A percentile compares a stretch with the other conserved stretches of the same genome.
phyloP scores from a whole-genome alignment of 179 eudicot genomes.

The Amaranthus tricolor region DNA sequence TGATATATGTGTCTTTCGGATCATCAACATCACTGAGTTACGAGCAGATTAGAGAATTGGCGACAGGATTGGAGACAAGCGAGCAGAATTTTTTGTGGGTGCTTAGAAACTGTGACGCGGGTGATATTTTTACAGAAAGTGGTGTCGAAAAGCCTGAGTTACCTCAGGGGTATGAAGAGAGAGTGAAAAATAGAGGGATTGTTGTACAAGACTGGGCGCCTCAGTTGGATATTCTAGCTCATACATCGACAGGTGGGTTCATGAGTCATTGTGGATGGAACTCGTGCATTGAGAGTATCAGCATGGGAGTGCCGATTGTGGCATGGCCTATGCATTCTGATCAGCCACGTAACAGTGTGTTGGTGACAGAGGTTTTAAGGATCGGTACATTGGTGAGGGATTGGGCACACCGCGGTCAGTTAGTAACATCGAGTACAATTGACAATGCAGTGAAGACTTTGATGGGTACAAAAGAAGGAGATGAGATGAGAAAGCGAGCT shows the following conservation, averaged over 20 bases:
- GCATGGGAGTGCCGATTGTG: conserved; percentile 60
- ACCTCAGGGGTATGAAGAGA: conserved; percentile 56
- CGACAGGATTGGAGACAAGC: conserved; percentile 50
- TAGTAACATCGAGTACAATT: conserved; percentile 29
- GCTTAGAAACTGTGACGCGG: conserved; percentile 51
- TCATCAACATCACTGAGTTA: conserved; percentile 38
- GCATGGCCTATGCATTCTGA: conserved; percentile 82
- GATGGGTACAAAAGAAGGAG: conserved; percentile 52
- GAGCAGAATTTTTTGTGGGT: conserved; percentile 53
- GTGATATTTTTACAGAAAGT: conserved; percentile 30
- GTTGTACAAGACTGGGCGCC: conserved; percentile 71
- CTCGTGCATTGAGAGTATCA: conserved; percentile 61
- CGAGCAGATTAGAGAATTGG: conserved; percentile 47
- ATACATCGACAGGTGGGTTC: conserved; percentile 57
- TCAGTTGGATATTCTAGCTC: conserved; percentile 60
- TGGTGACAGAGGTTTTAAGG: conserved; percentile 38
- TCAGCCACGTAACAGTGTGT: conserved; percentile 47
- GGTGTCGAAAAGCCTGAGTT: conserved; percentile 21
- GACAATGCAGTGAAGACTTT: conserved; percentile 39
- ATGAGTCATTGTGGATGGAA: conserved; percentile 86
- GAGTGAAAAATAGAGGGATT: conserved; percentile 43
- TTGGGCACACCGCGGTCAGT: conserved; percentile 32
- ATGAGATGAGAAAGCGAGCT: conserved; percentile 42
- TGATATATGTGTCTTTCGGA: conserved; percentile 61
- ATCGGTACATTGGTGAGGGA: conserved; percentile 38